phyloP scores from a whole-genome alignment of 73 alveolate species.

The Paramecium sexaurelia region DNA sequence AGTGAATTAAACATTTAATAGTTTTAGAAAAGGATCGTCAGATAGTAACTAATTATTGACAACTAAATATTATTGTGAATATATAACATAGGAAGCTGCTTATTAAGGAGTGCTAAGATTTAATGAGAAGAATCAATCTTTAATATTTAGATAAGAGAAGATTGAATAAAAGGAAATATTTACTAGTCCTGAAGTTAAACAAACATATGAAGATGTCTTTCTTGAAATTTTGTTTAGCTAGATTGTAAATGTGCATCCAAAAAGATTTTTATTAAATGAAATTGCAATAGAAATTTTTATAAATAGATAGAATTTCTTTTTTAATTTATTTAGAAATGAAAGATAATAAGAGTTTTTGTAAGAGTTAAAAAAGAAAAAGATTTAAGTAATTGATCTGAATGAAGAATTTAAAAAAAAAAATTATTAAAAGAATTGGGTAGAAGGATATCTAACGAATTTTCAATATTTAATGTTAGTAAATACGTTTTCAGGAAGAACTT shows the following conservation, averaged over 20 bases:
- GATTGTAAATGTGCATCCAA: neutral
- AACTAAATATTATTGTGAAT: neutral
- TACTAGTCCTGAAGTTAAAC: neutral
- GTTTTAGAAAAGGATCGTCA: neutral
- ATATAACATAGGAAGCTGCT: neutral
- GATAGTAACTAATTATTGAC: neutral
- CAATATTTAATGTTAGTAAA: slow-evolving; percentile 27
- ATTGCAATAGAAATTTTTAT: slow-evolving; percentile 20
- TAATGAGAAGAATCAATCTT: neutral
- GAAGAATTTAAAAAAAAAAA: slow-evolving; percentile 4
- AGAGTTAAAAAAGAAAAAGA: neutral
- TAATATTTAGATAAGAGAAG: neutral
- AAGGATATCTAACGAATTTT: neutral
- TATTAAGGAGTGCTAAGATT: neutral
- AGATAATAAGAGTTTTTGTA: neutral
- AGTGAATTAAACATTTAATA: neutral
- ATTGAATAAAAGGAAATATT: neutral
- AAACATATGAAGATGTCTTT: neutral
- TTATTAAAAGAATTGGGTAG: neutral
- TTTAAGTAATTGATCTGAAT: neutral
- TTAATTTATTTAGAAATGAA: neutral
- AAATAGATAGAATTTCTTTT: neutral
- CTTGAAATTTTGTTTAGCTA: neutral
- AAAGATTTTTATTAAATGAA: neutral
- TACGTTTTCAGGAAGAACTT: slow-evolving; percentile 27